These are phyloP conservation scores for Boletellus deceptivus DNA, from an alignment of 1,284 basidiomycete species.

Conservation along the genomic window DNA sequence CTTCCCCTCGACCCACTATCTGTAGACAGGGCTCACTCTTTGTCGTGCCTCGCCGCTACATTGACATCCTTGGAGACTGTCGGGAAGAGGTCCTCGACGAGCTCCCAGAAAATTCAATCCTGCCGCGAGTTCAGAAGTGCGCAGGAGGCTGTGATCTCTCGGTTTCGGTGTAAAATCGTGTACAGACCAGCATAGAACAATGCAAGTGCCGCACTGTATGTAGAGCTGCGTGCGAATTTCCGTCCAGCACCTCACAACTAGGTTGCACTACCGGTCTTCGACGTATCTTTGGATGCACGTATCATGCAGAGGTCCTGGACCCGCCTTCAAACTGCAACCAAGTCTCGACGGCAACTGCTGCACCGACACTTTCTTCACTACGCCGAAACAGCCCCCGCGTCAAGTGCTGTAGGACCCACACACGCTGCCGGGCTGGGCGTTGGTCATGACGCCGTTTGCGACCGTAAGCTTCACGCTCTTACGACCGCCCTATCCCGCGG, in stretches of 20 bases:
- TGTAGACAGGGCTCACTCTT: conserved; percentile 55
- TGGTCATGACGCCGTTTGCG: conserved; percentile 11
- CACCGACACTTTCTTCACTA: conserved; percentile 11
- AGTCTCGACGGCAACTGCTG: conserved; percentile 5
- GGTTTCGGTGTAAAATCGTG: too few relatives aligned
- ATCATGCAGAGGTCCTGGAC: conserved; percentile 28
- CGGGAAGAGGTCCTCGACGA: conserved; percentile 58
- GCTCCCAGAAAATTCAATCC: conserved; percentile 42
- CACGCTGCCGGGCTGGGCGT: conserved; percentile 4
- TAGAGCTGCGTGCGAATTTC: conserved; percentile 23
- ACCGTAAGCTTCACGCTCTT: conserved; percentile 36
- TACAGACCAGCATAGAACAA: too few relatives aligned
- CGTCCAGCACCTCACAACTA: neutral
- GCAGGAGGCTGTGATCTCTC: conserved; percentile 13
- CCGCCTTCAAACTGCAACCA: conserved; percentile 16
- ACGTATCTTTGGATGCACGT: conserved; percentile 9
- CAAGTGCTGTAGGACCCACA: conserved; percentile 2
- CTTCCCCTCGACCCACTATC: conserved; percentile 51
- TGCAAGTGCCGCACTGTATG: too few relatives aligned
- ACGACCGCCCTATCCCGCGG: conserved; percentile 28
- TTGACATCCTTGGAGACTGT: conserved; percentile 47
- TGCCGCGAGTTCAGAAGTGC: conserved; percentile 34
- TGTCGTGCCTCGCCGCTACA: conserved; percentile 58
- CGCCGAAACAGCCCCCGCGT: conserved; percentile 6
- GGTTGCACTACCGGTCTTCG: neutral